Percentiles rank a stretch among this genome's conserved stretches.
Evolutionary conservation across 176 grass and related monocot genomes (phyloP).

Genomic region (Urochloa ruziziensis): DNA sequence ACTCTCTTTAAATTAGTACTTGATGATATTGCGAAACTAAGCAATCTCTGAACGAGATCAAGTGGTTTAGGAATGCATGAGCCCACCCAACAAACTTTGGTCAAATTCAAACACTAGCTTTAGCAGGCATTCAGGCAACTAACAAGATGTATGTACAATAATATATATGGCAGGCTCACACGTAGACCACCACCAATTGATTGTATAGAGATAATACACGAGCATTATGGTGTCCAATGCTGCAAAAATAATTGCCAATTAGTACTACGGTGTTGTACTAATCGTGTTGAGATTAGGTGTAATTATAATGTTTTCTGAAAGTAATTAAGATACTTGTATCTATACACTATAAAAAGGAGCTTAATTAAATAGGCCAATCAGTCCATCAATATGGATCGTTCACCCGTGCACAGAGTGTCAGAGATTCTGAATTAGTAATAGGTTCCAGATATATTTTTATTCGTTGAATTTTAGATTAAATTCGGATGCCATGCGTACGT

Average conservation of each 20-base stretch:
- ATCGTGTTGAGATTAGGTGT: background rate
- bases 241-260: background rate
- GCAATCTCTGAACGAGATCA: background rate
- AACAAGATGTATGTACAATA: background rate
- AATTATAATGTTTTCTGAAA: background rate
- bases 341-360: background rate
- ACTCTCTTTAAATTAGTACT: too few relatives aligned
- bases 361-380: background rate
- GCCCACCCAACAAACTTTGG: conserved; percentile 3
- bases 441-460: background rate
- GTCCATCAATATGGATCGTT: background rate
- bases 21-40: background rate
- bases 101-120: conserved; percentile 10
- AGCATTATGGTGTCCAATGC: background rate
- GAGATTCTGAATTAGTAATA: background rate
- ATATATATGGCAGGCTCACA: too few relatives aligned
- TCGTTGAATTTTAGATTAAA: background rate
- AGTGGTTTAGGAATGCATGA: background rate
- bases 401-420: conserved; percentile 37
- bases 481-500: background rate
- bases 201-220: background rate
- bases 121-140: too few relatives aligned
- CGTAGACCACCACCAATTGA: background rate
- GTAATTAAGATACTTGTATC: background rate
- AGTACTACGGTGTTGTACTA: background rate